Evolutionary conservation across 2,329 filamentous ascomycete species (phyloP).

Genomic region (Fusarium napiforme): DNA sequence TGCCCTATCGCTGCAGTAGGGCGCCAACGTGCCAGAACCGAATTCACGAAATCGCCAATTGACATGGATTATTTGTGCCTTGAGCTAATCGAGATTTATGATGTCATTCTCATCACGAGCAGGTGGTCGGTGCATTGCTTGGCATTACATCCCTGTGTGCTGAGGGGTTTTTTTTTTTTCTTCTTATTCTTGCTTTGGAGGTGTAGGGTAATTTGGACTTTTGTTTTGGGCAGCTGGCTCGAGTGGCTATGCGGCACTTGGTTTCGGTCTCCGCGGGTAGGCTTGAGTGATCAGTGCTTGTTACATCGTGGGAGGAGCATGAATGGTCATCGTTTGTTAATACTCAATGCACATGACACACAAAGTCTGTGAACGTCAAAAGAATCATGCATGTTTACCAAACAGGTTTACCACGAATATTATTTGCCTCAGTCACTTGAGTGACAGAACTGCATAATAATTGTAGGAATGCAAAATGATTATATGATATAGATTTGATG

Average conservation of each 20-base stretch:
- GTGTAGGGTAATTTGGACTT: not conserved
- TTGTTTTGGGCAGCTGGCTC: not conserved
- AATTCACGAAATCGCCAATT: not conserved
- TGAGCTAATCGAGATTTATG: not conserved
- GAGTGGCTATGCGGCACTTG: not conserved
- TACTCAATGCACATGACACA: no score
- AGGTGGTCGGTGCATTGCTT: not conserved
- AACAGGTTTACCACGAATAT: no score
- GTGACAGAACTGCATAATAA: no score
- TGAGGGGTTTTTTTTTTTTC: no score
- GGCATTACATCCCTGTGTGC: not conserved
- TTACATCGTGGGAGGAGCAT: not conserved
- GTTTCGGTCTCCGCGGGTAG: not conserved
- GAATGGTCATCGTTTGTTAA: not conserved
- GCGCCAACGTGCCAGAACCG: no score
- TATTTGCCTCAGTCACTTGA: no score
- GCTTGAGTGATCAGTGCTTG: not conserved
- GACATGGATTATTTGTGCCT: not conserved
- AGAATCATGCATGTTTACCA: fast-evolving
- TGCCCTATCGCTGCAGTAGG: not conserved
- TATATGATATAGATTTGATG: fast-evolving
- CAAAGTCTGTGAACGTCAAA: fast-evolving
- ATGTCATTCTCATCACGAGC: not conserved
- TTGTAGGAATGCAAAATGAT: fast-evolving
- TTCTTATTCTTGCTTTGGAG: fast-evolving